These are phyloP conservation scores for Clathrospora elynae DNA, from an alignment of 2,329 filamentous ascomycete species.

Conservation along the genomic window DNA sequence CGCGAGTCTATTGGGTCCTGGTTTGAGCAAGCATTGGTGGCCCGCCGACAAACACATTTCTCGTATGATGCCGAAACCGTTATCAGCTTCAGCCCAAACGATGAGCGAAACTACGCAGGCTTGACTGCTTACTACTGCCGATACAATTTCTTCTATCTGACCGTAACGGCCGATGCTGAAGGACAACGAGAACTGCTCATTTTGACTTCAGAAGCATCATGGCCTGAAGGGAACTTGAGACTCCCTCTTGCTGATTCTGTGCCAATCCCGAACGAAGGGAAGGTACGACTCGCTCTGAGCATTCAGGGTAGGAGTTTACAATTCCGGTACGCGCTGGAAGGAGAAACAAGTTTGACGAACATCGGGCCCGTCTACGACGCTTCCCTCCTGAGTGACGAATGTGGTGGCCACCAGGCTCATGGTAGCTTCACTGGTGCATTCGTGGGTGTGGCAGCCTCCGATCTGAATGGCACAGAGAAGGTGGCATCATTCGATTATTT, in stretches of 20 bases:
- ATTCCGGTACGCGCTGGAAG: slow-evolving; percentile 62
- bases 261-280: slow-evolving; percentile 60
- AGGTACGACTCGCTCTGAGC: slow-evolving; percentile 58
- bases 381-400: slow-evolving; percentile 66
- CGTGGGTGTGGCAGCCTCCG: slow-evolving; percentile 43
- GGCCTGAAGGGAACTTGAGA: slow-evolving; percentile 57
- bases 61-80: slow-evolving; percentile 65
- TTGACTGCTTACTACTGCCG: slow-evolving; percentile 67
- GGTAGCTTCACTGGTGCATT: slow-evolving; percentile 67
- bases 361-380: slow-evolving; percentile 64
- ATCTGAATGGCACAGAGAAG: slow-evolving; percentile 37
- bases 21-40: slow-evolving; percentile 59
- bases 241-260: slow-evolving; percentile 53
- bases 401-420: slow-evolving; percentile 64
- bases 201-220: slow-evolving; percentile 62
- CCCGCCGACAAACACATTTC: slow-evolving; percentile 62
- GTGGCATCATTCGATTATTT: slow-evolving; percentile 43
- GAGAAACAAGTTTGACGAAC: slow-evolving; percentile 50
- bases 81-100: slow-evolving; percentile 59
- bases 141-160: slow-evolving; percentile 69
- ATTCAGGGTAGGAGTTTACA: slow-evolving; percentile 60
- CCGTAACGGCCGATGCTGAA: slow-evolving; percentile 62
- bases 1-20: slow-evolving; percentile 58
- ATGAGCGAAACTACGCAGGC: slow-evolving; percentile 66
- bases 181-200: slow-evolving; percentile 64